Percentiles rank a stretch among this genome's conserved stretches.
These are phyloP conservation scores for Fusarium mundagurra DNA, from an alignment of 2,329 filamentous ascomycete genomes.

Conservation along the genomic window DNA sequence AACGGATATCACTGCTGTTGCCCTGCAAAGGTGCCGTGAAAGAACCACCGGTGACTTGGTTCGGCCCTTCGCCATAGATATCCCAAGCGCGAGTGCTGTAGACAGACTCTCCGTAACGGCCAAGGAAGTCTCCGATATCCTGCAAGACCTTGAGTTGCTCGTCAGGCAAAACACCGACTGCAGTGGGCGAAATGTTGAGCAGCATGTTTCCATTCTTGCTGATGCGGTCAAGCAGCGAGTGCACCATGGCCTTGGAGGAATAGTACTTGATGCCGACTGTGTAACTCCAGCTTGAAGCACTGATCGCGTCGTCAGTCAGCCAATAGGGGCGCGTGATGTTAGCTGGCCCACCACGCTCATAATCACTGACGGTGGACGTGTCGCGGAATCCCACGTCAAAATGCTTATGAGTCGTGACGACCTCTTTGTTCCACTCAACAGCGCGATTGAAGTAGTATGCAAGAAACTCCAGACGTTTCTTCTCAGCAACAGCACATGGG, in stretches of 20 bases:
- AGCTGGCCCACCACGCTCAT: slow-evolving; percentile 3
- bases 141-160: slow-evolving; percentile 12
- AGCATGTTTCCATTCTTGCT: slow-evolving; percentile 21
- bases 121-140: slow-evolving; percentile 2
- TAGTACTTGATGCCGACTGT: slow-evolving; percentile 15
- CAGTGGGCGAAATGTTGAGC: slow-evolving; percentile 7
- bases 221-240: slow-evolving; percentile 6
- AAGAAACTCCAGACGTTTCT: neutral
- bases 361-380: slow-evolving; percentile 12
- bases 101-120: neutral
- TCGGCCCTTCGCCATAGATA: slow-evolving; percentile 1
- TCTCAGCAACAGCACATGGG: slow-evolving; percentile 4
- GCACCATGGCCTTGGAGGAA: slow-evolving; percentile 10
- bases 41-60: slow-evolving; percentile 7
- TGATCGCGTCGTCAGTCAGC: slow-evolving; percentile 13
- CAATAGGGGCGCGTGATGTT: slow-evolving; percentile 11
- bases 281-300: slow-evolving; percentile 18
- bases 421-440: slow-evolving; percentile 10
- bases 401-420: slow-evolving; percentile 10
- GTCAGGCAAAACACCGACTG: neutral
- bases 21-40: slow-evolving; percentile 1
- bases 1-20: slow-evolving; percentile 14
- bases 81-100: slow-evolving; percentile 9
- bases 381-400: slow-evolving; percentile 14
- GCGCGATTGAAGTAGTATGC: slow-evolving; percentile 14